phyloP scores from a whole-genome alignment of 2,329 filamentous ascomycete genomes.

The Akanthomyces lecanii region DNA sequence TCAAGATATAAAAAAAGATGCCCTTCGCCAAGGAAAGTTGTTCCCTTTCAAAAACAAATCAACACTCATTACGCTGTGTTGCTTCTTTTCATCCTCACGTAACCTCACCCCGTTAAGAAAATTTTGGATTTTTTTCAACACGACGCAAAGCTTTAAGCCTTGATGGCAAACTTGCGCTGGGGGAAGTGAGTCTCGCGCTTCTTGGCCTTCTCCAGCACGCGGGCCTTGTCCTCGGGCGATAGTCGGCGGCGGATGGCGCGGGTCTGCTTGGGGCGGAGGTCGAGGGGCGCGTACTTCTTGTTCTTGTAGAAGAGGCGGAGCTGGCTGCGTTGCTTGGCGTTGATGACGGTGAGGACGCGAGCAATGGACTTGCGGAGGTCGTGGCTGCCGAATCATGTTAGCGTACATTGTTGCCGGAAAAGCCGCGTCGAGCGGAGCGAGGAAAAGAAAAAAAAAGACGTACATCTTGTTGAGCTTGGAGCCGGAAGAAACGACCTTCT shows the following conservation, averaged over 20 bases:
- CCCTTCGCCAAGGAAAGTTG: conserved; percentile 4
- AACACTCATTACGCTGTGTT: conserved; percentile 14
- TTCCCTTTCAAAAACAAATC: conserved; percentile 2
- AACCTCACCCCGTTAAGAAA: background rate
- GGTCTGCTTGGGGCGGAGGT: conserved; percentile 97
- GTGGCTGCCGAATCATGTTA: conserved; percentile 62
- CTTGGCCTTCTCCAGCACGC: conserved; percentile 88
- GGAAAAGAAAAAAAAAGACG: conserved; percentile 32
- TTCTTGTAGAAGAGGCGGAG: conserved; percentile 99
- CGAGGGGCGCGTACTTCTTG: conserved; percentile 99
- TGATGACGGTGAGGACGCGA: conserved; percentile 98
- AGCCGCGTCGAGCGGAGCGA: background rate
- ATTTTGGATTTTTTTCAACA: conserved; percentile 12
- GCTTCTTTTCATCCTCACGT: background rate
- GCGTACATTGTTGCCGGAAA: background rate
- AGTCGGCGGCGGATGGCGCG: conserved; percentile 95
- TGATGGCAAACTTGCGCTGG: conserved; percentile 97
- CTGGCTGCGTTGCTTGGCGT: conserved; percentile 97
- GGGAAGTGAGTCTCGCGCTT: conserved; percentile 97
- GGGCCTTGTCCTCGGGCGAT: conserved; percentile 82
- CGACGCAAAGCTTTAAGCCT: conserved; percentile 49
- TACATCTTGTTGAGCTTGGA: conserved; percentile 98
- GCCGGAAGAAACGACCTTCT: conserved; percentile 94
- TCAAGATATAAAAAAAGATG: conserved; percentile 15
- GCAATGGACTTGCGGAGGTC: conserved; percentile 99